These are phyloP conservation scores for Chlorella sp. DNA, from an alignment of 139 green algal species.

Conservation along the genomic window DNA sequence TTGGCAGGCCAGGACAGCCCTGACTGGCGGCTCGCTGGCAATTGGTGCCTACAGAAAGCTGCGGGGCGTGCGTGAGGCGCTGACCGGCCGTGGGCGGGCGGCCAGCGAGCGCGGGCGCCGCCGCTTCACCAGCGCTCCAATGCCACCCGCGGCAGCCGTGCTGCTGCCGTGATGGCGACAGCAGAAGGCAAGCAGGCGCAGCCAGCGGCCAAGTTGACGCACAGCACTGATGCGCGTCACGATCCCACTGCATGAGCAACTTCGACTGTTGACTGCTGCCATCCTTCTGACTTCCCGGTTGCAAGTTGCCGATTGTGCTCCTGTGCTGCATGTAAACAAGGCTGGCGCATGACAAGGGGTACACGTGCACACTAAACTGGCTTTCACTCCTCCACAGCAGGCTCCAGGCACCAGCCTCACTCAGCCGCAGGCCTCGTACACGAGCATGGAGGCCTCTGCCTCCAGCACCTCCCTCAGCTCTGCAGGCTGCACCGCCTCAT, in stretches of 20 bases:
- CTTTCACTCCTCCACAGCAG: no score
- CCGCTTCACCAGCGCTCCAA: not conserved
- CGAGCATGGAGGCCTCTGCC: slow-evolving; percentile 25
- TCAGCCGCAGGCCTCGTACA: slow-evolving; percentile 19
- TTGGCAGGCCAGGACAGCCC: slow-evolving; percentile 3
- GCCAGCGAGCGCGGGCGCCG: not conserved
- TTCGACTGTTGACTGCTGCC: no score
- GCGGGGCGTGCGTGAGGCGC: not conserved
- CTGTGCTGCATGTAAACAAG: not conserved
- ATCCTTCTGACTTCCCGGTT: no score
- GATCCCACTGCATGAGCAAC: no score
- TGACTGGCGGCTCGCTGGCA: slow-evolving; percentile 8
- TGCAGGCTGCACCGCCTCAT: not conserved
- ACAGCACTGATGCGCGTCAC: no score
- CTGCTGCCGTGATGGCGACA: not conserved
- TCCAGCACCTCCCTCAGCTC: slow-evolving; percentile 2
- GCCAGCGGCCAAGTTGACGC: no score
- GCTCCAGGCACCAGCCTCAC: no score
- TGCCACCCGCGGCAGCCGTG: not conserved
- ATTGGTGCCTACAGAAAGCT: not conserved
- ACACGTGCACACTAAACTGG: no score
- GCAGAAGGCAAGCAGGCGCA: not conserved
- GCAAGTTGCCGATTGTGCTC: not conserved
- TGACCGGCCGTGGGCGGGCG: not conserved
- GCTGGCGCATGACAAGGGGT: no score